Evolutionary conservation across 1,139 yeast genomes (phyloP).

Genomic region (Nakaseomyces sp.): DNA sequence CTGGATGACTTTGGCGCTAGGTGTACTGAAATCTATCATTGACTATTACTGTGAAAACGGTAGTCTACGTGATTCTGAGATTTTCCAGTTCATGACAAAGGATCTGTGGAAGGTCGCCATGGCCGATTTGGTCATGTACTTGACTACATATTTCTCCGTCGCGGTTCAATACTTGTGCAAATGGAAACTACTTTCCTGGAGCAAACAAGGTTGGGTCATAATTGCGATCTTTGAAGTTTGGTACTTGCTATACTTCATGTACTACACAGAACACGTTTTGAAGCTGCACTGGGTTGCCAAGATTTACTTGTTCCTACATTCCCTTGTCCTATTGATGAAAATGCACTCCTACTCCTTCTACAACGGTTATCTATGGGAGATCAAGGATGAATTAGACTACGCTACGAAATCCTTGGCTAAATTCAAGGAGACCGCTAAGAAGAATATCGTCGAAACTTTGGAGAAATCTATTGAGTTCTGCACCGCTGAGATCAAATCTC

Average conservation of each 20-base stretch:
- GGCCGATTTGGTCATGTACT: conserved; percentile 64
- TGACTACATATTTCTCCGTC: conserved; percentile 49
- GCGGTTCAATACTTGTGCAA: conserved; percentile 46
- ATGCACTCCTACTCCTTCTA: conserved; percentile 85
- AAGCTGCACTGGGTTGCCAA: conserved; percentile 80
- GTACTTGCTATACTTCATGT: conserved; percentile 40
- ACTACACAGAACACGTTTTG: conserved; percentile 41
- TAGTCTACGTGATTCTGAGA: conserved; percentile 40
- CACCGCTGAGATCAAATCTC: conserved; percentile 51
- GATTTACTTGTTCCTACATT: conserved; percentile 71
- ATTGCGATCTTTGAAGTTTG: conserved; percentile 49
- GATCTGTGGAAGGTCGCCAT: conserved; percentile 57
- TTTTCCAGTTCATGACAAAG: conserved; percentile 40
- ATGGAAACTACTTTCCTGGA: conserved; percentile 45
- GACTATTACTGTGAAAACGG: conserved; percentile 34
- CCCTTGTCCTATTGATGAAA: conserved; percentile 83
- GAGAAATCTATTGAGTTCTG: conserved; percentile 51
- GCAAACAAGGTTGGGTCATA: conserved; percentile 47
- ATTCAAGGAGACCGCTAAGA: conserved; percentile 17
- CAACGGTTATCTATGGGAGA: conserved; percentile 78
- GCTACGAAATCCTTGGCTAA: conserved; percentile 34
- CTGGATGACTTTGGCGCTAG: conserved; percentile 57
- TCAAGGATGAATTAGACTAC: conserved; percentile 46
- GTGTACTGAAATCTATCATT: conserved; percentile 41
- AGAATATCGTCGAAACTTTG: conserved; percentile 31